phyloP scores from a whole-genome alignment of 129 eudicot genomes.

The Saposhnikovia divaricata region DNA sequence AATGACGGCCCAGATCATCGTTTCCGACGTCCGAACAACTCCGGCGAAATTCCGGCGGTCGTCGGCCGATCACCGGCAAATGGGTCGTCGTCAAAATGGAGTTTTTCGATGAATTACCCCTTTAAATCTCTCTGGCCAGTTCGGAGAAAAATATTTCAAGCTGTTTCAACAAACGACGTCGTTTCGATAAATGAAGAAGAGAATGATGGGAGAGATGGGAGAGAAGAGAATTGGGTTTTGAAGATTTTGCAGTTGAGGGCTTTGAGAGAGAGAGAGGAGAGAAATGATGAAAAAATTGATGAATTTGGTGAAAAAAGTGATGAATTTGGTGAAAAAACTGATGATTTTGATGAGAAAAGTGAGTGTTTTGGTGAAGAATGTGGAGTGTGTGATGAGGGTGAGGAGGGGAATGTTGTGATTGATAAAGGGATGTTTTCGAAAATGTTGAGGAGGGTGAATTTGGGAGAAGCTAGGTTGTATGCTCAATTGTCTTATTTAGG shows the following conservation, averaged over 20 bases:
- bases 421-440: conserved; percentile 65
- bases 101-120: conserved; percentile 58
- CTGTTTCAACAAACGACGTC: conserved; percentile 57
- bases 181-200: conserved; percentile 43
- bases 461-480: conserved; percentile 80
- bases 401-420: conserved; percentile 35
- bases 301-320: conserved; percentile 1
- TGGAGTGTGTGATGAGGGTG: conserved; percentile 43
- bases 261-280: conserved; percentile 33
- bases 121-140: conserved; percentile 58
- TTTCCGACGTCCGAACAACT: conserved; percentile 35
- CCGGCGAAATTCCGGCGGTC: conserved; percentile 25
- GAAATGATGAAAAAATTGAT: neutral
- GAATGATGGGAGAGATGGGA: conserved; percentile 23
- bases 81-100: conserved; percentile 35
- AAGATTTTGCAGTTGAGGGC: conserved; percentile 68
- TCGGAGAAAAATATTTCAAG: conserved; percentile 33
- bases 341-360: neutral
- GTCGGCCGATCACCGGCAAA: conserved; percentile 30
- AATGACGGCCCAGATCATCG: conserved; percentile 41
- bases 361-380: conserved; percentile 24
- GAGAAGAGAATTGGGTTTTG: conserved; percentile 67
- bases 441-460: conserved; percentile 62
- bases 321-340: neutral
- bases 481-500: conserved; percentile 82